Base-by-base conservation (phyloP, 352 stramenopile genomes). In the Plasmopara muralis region DNA sequence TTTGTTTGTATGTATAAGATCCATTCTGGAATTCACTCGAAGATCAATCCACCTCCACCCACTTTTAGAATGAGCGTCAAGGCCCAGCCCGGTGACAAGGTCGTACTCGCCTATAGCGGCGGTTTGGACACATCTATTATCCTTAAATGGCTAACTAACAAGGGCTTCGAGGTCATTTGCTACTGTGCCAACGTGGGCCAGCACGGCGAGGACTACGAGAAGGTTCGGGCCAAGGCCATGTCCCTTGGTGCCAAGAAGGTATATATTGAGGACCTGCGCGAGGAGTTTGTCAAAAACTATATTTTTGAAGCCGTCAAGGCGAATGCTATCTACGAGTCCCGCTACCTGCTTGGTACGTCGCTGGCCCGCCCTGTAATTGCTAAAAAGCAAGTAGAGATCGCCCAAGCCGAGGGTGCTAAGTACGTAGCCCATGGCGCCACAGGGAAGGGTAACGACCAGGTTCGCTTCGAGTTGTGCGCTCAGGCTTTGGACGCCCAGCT, bases 121-220 rank as follows among this genome's bases (percentile, higher is more conserved):
- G 96, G 96, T 49, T 85, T 99, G 44, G 96, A 99, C 74, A 99
- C 96, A 51, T 98, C 95, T 59, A 95, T 98, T 53, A 98, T 98
- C 78, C 88, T 99, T 51, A 98, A 97, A 74, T 99, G 96, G 95
- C 92, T 99, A 51, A 95, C 90, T 20, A 91, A 93, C 77, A 98
- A 99, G 74, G 96, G 96, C 64, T 99, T 97, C 61, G 94, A 99
- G 47, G 95, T 99, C 28, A 96, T 98, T 67, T 97, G 92, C 75
- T 99, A 99, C 88, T 98, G 95, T 76, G 96, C 96, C 65, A 98
- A 99, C 69, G 93, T 99, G 28, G 96, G 96, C 41, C 96, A 99
- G 83, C 86, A 96, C 55, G 92, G 96, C 50, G 93, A 92, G 55
- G 78, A 99, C 74, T 98, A 98, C 65, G 81, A 87, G 58, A 85